These are phyloP conservation scores for Whalleya microplaca DNA, from an alignment of 2,329 filamentous ascomycete genomes.

Conservation along the genomic window DNA sequence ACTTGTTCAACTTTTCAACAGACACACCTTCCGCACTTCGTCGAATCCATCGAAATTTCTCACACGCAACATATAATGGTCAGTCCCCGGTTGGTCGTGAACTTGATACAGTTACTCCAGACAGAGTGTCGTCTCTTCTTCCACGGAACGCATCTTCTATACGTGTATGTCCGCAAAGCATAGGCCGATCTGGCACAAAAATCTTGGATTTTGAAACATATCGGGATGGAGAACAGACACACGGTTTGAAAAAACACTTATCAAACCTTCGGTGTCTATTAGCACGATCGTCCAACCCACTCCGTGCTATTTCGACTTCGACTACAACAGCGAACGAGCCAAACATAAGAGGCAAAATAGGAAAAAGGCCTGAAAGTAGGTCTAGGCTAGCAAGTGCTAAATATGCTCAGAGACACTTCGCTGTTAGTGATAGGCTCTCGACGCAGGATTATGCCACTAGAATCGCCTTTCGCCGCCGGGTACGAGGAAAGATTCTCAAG, in stretches of 20 bases:
- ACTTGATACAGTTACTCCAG: not conserved
- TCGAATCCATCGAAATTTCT: slow-evolving; percentile 17
- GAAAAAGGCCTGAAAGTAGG: slow-evolving; percentile 4
- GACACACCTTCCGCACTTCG: slow-evolving; percentile 22
- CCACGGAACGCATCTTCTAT: slow-evolving; percentile 10
- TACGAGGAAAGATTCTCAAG: slow-evolving; percentile 31
- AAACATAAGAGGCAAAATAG: not conserved
- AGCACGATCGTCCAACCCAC: slow-evolving; percentile 12
- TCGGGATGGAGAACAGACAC: slow-evolving; percentile 17
- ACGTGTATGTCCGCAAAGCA: slow-evolving; percentile 4
- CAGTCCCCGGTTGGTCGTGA: not conserved
- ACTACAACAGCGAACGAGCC: not conserved
- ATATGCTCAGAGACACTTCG: slow-evolving; percentile 9
- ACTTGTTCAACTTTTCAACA: slow-evolving; percentile 31
- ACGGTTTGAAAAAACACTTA: slow-evolving; percentile 30
- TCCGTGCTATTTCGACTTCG: not conserved
- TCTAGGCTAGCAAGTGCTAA: slow-evolving; percentile 14
- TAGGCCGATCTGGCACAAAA: slow-evolving; percentile 4
- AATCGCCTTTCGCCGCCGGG: slow-evolving; percentile 26
- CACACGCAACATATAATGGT: slow-evolving; percentile 5
- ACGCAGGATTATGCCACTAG: slow-evolving; percentile 10
- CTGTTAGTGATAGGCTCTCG: slow-evolving; percentile 7
- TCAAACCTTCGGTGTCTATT: slow-evolving; percentile 32
- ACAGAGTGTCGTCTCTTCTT: slow-evolving; percentile 2
- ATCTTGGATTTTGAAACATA: slow-evolving; percentile 5